A percentile compares a stretch with the other conserved stretches of the same genome.
phyloP scores from a whole-genome alignment of 495 filamentous ascomycete species.

The Xylaria palmicola region DNA sequence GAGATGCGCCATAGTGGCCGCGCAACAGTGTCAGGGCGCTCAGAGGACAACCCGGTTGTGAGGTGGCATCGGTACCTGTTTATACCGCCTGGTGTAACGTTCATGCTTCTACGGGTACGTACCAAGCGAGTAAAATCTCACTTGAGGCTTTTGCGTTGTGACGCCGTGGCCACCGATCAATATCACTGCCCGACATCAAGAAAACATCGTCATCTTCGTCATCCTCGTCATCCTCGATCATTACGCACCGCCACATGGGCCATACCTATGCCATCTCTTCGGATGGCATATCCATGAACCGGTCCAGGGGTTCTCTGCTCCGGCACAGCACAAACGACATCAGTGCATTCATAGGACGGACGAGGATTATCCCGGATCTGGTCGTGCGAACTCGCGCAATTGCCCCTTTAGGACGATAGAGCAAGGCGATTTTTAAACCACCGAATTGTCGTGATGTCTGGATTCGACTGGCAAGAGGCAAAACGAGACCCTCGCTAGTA shows the following conservation, averaged over 20 bases:
- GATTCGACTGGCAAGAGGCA: neutral
- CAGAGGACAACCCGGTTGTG: constrained; percentile 3
- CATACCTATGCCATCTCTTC: too few species aligned
- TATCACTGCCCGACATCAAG: too few species aligned
- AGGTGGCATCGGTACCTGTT: constrained; percentile 14
- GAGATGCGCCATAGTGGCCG: neutral
- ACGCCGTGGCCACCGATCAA: neutral
- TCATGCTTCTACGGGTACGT: neutral
- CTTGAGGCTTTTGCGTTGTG: too few species aligned
- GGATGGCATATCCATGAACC: neutral
- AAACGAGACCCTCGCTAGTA: neutral
- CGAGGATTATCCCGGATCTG: neutral
- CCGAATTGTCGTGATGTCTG: constrained; percentile 1
- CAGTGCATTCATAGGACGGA: neutral
- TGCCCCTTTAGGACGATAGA: constrained; percentile 5
- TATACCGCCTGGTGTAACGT: neutral
- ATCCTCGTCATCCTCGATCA: too few species aligned
- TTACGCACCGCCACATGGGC: too few species aligned
- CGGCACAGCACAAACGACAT: neutral
- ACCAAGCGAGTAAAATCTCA: too few species aligned
- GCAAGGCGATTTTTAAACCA: constrained; percentile 12
- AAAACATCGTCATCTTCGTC: too few species aligned
- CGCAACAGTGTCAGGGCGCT: neutral
- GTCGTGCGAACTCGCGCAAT: constrained; percentile 3
- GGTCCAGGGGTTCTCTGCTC: neutral